Evolutionary conservation across 2,329 filamentous ascomycete species (phyloP).

Genomic region (Nectriaceae sp.): DNA sequence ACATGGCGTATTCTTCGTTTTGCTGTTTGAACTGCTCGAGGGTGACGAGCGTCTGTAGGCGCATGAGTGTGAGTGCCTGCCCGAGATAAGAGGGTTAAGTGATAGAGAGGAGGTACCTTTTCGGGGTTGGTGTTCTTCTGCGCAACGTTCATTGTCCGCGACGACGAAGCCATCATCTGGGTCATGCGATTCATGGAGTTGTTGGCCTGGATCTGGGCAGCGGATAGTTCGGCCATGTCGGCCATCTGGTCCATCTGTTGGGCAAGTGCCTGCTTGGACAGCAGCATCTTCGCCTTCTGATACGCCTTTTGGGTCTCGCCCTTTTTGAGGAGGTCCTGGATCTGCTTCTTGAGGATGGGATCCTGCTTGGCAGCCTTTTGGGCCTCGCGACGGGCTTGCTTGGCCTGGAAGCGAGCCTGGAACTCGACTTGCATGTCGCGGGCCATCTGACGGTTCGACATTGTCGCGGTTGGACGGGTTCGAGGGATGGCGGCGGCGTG

Average conservation of each 20-base stretch:
- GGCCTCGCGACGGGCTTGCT: conserved; percentile 62
- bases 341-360: conserved; percentile 62
- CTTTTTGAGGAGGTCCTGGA: conserved; percentile 63
- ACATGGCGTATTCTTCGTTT: conserved; percentile 66
- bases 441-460: conserved; percentile 61
- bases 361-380: conserved; percentile 63
- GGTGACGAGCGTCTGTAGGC: conserved; percentile 55
- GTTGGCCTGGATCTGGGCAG: conserved; percentile 64
- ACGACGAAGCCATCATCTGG: conserved; percentile 62
- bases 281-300: conserved; percentile 63
- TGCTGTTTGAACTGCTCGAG: conserved; percentile 63
- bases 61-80: conserved; percentile 5
- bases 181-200: conserved; percentile 68
- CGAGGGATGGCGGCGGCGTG: background rate
- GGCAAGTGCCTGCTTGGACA: conserved; percentile 62
- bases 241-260: conserved; percentile 66
- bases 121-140: conserved; percentile 62
- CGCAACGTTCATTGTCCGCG: conserved; percentile 58
- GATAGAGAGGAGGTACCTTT: conserved; percentile 39
- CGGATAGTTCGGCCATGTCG: conserved; percentile 63
- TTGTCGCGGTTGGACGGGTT: conserved; percentile 30
- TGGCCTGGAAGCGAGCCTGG: conserved; percentile 64
- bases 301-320: conserved; percentile 65
- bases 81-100: background rate
- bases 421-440: conserved; percentile 66